Conservation (phyloP, 495 filamentous ascomycete species). For the Cercophora scortea region DNA sequence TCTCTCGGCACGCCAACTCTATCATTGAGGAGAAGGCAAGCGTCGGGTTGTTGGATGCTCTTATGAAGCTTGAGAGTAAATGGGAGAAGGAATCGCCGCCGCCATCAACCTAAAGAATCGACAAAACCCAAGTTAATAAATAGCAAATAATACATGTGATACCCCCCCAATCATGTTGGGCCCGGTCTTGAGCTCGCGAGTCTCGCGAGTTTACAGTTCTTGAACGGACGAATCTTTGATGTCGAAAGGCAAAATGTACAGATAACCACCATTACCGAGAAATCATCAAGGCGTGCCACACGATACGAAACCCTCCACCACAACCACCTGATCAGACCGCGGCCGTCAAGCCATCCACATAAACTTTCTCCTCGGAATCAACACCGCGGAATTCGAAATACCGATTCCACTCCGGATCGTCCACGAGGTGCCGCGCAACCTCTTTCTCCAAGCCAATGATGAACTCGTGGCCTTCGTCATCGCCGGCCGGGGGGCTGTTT, state of each 20-base stretch:
- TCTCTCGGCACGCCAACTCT: conserved; percentile 41
- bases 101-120: no score
- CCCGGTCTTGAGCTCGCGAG: no score
- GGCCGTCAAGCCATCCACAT: background rate
- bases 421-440: conserved; percentile 22
- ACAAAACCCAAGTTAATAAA: no score
- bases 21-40: conserved; percentile 42
- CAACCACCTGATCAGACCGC: no score
- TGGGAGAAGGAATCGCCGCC: conserved; percentile 15
- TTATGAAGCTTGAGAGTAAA: conserved; percentile 40
- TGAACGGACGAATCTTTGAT: no score
- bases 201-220: no score
- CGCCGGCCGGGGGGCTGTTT: conserved; percentile 10
- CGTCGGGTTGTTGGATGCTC: conserved; percentile 38
- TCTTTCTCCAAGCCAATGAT: conserved; percentile 32
- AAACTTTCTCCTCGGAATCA: background rate
- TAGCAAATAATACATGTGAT: no score
- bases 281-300: no score
- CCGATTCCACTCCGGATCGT: conserved; percentile 29
- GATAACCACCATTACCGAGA: no score
- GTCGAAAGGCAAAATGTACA: no score
- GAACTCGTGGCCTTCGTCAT: conserved; percentile 40
- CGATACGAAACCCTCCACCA: no score
- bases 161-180: no score
- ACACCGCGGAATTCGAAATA: conserved; percentile 37